These are phyloP conservation scores for Arthrinium phaeospermum DNA, from an alignment of 2,329 filamentous ascomycete genomes.

Conservation along the genomic window DNA sequence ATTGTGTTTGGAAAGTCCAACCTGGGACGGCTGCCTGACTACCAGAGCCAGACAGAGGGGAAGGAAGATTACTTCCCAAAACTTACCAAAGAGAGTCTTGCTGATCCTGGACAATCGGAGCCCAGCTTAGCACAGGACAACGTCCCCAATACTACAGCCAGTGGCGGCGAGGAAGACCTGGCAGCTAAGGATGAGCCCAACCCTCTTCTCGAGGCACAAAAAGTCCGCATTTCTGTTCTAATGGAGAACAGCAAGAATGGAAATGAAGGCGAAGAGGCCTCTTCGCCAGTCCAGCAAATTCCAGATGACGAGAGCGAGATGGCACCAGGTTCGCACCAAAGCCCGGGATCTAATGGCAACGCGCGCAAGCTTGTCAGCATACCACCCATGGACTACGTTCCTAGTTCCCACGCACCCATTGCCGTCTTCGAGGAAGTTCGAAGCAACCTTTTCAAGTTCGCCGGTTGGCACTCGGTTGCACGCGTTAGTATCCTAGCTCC, in stretches of 20 bases:
- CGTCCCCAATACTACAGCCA: not conserved
- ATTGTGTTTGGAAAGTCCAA: conserved; percentile 35
- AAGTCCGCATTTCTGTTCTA: not conserved
- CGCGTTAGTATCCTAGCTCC: conserved; percentile 34
- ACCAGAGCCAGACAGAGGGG: not conserved
- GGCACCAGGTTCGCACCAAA: conserved; percentile 24
- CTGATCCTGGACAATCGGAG: conserved; percentile 20
- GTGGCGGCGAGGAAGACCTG: not conserved
- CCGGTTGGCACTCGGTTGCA: conserved; percentile 34
- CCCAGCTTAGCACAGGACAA: not conserved
- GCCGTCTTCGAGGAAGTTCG: conserved; percentile 33
- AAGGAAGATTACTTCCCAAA: not conserved
- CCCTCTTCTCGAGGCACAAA: not conserved
- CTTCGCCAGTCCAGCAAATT: not conserved
- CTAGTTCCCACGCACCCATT: conserved; percentile 25
- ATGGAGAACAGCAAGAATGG: not conserved
- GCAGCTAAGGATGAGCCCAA: not conserved
- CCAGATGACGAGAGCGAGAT: not conserved
- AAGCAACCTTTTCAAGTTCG: conserved; percentile 29
- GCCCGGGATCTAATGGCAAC: conserved; percentile 12
- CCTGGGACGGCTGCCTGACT: conserved; percentile 33
- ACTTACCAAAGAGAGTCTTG: conserved; percentile 28
- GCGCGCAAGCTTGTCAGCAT: conserved; percentile 26
- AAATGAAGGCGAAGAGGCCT: not conserved
- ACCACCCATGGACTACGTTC: conserved; percentile 34